Base-by-base conservation (phyloP, 2,329 filamentous ascomycete species). In the Diaporthe batatas region DNA sequence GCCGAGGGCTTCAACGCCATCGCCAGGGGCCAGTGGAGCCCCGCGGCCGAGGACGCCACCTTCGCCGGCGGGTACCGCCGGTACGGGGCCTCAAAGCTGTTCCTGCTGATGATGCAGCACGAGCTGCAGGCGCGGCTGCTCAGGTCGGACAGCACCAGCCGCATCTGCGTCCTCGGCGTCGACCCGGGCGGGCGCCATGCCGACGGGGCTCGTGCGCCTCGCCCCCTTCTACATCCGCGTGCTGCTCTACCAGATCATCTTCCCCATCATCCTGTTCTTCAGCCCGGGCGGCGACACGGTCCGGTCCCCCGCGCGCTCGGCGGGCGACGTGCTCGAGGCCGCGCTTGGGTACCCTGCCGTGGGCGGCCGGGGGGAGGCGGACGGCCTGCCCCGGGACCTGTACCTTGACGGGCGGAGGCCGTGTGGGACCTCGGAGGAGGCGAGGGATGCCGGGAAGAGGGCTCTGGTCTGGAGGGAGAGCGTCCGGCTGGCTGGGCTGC, bases 61-160 rank as follows among this genome's bases (percentile, higher is more conserved):
- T 49, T n/a, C 8, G 7, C 8, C 44, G 44, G 44, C 44, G 44
- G 44, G 1, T 49, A 11, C 21, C 44, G 44, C 44, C 44, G 44
- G 7, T 49, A 49, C 44, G 18, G 44, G 18, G 44, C 47, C 47
- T 51, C 47, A 4, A 51, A 51, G 47, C n/a, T 51, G 0, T 51
- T 51, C n/a, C 47, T 51, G n/a, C n/a, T 51, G 10, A 51, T 51
- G 47, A 51, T 51, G 47, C n/a, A 23, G 47, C 47, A 51, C 47
- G 47, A 51, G 47, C 10, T 51, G 7, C 47, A 51, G 47, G 42
- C 42, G 3, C 47, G n/a, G 3, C 47, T 10, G 3, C 47, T 23
- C 2, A n/a, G 1, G 8, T 11, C 44, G 2, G 44, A 49, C 8
- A 21, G 21, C 21, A 7, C n/a, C 21, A n/a, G 44, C 21, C 44